These are phyloP conservation scores for Yamadazyma friedrichii DNA, from an alignment of 1,139 yeast species.

Conservation along the genomic window DNA sequence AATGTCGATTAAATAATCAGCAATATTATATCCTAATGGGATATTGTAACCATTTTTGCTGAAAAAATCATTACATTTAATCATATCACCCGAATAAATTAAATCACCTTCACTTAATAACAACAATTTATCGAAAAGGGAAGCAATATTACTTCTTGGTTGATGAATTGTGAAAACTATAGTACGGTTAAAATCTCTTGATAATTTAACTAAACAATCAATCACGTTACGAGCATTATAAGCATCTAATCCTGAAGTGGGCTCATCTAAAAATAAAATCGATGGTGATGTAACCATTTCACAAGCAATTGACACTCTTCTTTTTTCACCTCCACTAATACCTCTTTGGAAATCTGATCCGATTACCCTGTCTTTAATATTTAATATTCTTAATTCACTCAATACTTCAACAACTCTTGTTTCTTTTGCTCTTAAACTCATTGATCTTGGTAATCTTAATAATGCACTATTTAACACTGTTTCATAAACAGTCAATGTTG, in stretches of 20 bases:
- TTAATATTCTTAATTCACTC: constrained; percentile 77
- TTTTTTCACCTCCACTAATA: constrained; percentile 90
- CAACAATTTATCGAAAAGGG: constrained; percentile 79
- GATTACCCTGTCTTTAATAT: constrained; percentile 79
- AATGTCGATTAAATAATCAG: constrained; percentile 88
- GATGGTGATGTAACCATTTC: constrained; percentile 86
- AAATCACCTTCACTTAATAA: constrained; percentile 82
- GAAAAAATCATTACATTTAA: constrained; percentile 70
- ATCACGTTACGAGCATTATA: constrained; percentile 90
- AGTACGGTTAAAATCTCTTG: constrained; percentile 80
- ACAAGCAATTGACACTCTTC: constrained; percentile 88
- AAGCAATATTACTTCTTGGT: constrained; percentile 95
- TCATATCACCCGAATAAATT: constrained; percentile 84
- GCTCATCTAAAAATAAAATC: constrained; percentile 78
- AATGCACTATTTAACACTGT: constrained; percentile 92
- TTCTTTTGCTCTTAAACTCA: constrained; percentile 72
- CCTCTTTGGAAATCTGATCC: constrained; percentile 92
- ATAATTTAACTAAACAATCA: constrained; percentile 77
- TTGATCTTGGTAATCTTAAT: constrained; percentile 75
- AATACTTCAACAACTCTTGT: constrained; percentile 82
- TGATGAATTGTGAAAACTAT: constrained; percentile 93
- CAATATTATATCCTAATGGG: constrained; percentile 89
- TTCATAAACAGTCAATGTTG: constrained; percentile 93
- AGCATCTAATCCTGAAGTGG: constrained; percentile 93
- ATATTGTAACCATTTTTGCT: constrained; percentile 73